Base-by-base conservation (phyloP, 352 stramenopile genomes). In the Phytophthora brassicae region DNA sequence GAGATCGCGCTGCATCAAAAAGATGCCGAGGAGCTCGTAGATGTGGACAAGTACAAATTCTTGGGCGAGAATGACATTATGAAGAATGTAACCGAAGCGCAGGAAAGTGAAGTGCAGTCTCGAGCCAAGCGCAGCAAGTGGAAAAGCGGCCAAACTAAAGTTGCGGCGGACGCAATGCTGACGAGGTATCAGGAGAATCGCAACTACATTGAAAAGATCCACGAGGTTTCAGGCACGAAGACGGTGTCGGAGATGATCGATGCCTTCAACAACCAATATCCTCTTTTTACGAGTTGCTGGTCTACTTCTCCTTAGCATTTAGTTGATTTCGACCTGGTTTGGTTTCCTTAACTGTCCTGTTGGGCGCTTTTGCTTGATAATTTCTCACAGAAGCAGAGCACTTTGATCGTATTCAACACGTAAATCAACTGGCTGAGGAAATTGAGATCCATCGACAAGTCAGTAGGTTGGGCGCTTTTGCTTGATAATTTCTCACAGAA, bases 231-330 rank as follows among this genome's bases (percentile, higher is more conserved):
- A 0, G 85, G 85, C 12, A 94, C 77, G 1, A 86, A 77, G 59
- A 92, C 82, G 2, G 81, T 92, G 5, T 87, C 81, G 1, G 85
- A 91, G 50, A 84, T 94, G 74, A 94, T 94, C 61, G 81, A 94
- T 12, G 81, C 79, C 1, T 94, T 94, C 66, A 91, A 92, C 66
- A 87, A 82, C 36, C 83, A 94, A 85, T 81, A 82, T 84, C 72
- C 72, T 68, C n/a, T 67, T 24, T 24, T 36, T 31, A n/a, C 29
- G 36, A 38, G 39, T 50, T 41, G 4, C 22, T 11, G 16, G 36
- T 49, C 22, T 26, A 17, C 33, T 12, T 39, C n/a, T 14, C 9
- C 5, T n/a, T 44, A 19, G 26, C 16, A 52, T 6, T 31, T 33
- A 48, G 19, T 68, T n/a, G 12, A 47, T 29, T 4, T 43, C 42